Percentiles rank a stretch among this genome's conserved stretches.
Conservation (phyloP, 257 asterid genomes). For the Solanum corneliomulleri region DNA sequence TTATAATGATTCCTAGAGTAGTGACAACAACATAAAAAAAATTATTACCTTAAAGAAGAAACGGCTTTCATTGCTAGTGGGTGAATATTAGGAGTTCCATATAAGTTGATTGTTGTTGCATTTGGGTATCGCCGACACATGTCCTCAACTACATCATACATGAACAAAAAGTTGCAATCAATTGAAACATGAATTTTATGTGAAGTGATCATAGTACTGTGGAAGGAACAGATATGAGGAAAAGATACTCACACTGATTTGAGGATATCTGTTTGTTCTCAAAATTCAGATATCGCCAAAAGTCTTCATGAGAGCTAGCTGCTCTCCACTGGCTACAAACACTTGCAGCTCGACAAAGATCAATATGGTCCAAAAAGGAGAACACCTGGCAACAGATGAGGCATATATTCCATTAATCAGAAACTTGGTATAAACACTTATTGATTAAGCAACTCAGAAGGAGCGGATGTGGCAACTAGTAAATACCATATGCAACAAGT, state of each 20-base stretch:
- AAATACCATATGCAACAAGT: constrained; percentile 86
- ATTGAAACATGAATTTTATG: neutral
- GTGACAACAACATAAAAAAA: neutral
- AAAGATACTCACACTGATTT: constrained; percentile 60
- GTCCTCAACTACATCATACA: constrained; percentile 50
- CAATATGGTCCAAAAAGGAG: constrained; percentile 74
- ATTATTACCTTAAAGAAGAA: constrained; percentile 52
- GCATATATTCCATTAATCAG: neutral
- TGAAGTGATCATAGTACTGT: neutral
- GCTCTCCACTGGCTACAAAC: constrained; percentile 97
- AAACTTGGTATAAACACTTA: neutral
- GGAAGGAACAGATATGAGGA: neutral
- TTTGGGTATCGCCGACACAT: constrained; percentile 88
- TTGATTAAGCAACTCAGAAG: neutral
- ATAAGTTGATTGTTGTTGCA: constrained; percentile 74
- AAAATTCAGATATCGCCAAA: constrained; percentile 88
- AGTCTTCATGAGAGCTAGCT: constrained; percentile 95
- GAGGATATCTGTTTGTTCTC: constrained; percentile 56
- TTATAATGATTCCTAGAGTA: neutral
- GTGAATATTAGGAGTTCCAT: constrained; percentile 60
- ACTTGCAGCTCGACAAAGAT: constrained; percentile 88
- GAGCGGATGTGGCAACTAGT: neutral
- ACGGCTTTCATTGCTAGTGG: constrained; percentile 64
- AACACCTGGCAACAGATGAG: constrained; percentile 43
- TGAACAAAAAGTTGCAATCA: neutral